Base-by-base conservation (phyloP, 495 filamentous ascomycete species). In the Oidiodendron maius region DNA sequence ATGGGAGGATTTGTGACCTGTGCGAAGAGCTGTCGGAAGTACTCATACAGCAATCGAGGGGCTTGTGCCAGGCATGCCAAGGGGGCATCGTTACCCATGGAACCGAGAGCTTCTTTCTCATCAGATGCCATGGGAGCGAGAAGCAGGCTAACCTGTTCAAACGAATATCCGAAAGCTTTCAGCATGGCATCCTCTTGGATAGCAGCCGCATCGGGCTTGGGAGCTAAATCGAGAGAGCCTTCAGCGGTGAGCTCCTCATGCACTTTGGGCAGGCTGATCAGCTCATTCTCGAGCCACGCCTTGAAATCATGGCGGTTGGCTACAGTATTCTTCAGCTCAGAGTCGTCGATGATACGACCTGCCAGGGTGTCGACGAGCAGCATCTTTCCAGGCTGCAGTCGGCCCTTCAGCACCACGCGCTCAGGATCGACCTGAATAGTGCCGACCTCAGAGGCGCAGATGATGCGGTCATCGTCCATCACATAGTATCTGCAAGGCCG, bases 1-100 rank as follows among this genome's bases (percentile, higher is more conserved):
- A 99, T 99, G 5, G 93, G 93, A 48, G 93, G 93, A 63, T 99
- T 99, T 28, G 93, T 99, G 65, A 99, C 93, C 72, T 99, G 93
- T 8, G 93, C 93, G 64, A 99, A 99, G 24, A 99, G 83, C 71
- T 99, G 89, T 24, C 94, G 83, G 83, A 97, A 99, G 68, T 99
- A 99, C 65, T 99, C 93, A 63, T 88, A 95, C 34, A 97, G 80
- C 46, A 97, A 74, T 58, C 91, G 89, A 46, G 93, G 91, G 46
- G 93, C 86, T 40, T 83, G 77, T 23, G 93, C 85, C 54, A 99
- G 77, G 65, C 91, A 96, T 22, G 93, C 93, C 56, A 99, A 70
- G 13, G 93, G 93, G 32, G 89, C 89, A 74, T 99, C 93, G 64
- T 99, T 99, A 57, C 93, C 93, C 93, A 99, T 99, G 46, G 93